Conservation (phyloP, 1,284 basidiomycete genomes). For the Apiotrichum brassicae region DNA sequence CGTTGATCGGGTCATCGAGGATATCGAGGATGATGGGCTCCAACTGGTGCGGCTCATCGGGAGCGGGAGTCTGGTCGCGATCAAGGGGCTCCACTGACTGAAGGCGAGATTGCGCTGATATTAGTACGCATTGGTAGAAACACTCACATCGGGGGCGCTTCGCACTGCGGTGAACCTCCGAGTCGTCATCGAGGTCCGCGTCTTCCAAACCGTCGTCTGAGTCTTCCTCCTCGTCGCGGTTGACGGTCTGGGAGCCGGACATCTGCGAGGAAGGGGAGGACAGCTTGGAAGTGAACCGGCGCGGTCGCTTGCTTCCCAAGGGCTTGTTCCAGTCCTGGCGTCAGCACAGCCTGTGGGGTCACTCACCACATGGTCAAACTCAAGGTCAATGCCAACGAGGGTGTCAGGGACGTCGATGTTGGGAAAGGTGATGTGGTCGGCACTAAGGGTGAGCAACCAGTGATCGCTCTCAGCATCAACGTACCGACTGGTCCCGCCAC, state of each 20-base stretch:
- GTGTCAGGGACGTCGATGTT: constrained; percentile 13
- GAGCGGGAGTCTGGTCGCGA: not conserved
- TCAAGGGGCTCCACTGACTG: not conserved
- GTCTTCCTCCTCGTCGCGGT: not conserved
- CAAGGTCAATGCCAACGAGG: constrained; percentile 18
- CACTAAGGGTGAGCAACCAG: constrained; percentile 17
- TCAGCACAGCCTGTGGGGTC: constrained; percentile 7
- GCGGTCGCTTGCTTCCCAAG: constrained; percentile 13
- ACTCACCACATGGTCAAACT: constrained; percentile 23
- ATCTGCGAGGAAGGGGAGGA: constrained; percentile 21
- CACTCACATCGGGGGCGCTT: not conserved
- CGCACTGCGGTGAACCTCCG: not conserved
- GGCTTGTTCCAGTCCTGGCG: constrained; percentile 36
- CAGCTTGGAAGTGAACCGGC: constrained; percentile 26
- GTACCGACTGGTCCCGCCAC: constrained; percentile 32
- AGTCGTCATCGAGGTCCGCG: constrained; percentile 2
- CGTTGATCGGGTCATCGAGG: not conserved
- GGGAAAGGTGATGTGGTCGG: constrained; percentile 37
- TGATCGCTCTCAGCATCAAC: not conserved
- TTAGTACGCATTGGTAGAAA: not conserved
- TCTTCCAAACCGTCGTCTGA: too few relatives aligned
- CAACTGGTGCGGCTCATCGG: not conserved
- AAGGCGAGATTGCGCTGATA: too few relatives aligned
- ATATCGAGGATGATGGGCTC: not conserved
- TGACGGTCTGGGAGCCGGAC: not conserved